These are phyloP conservation scores for Parathielavia appendiculata DNA, from an alignment of 495 filamentous ascomycete genomes.

Conservation along the genomic window DNA sequence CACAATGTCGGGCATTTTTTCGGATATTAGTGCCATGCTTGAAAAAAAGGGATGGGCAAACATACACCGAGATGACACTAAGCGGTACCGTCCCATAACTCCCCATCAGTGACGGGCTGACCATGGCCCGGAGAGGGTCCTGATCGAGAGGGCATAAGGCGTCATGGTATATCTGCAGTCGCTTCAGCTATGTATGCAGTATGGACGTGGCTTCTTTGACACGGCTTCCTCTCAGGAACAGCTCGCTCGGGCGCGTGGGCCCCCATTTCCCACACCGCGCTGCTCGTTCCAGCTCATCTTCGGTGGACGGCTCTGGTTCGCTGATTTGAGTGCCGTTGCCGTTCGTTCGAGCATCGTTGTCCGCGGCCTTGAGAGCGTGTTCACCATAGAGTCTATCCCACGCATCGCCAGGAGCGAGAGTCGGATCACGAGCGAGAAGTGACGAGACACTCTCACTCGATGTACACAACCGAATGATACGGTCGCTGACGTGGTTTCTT, in stretches of 20 bases:
- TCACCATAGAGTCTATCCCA: conserved; percentile 52
- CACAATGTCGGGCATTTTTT: conserved; percentile 59
- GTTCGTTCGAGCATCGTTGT: neutral
- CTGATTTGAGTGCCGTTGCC: neutral
- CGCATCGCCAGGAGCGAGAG: conserved; percentile 46
- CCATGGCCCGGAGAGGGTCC: conserved; percentile 51
- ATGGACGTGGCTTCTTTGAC: neutral
- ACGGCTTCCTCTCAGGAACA: conserved; percentile 57
- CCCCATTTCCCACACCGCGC: conserved; percentile 65
- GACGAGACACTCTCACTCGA: conserved; percentile 51
- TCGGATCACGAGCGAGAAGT: conserved; percentile 50
- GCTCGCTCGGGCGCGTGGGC: conserved; percentile 53
- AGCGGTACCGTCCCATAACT: conserved; percentile 60
- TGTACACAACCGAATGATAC: conserved; percentile 42
- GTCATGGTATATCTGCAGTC: conserved; percentile 57
- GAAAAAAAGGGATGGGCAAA: conserved; percentile 2
- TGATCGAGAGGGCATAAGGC: conserved; percentile 56
- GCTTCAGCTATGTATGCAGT: conserved; percentile 13
- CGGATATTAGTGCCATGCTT: conserved; percentile 3
- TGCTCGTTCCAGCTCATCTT: conserved; percentile 49
- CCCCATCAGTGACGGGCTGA: conserved; percentile 67
- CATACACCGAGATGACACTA: conserved; percentile 59
- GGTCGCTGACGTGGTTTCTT: conserved; percentile 20
- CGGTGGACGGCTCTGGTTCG: conserved; percentile 16
- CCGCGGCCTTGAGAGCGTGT: conserved; percentile 17